Evolutionary conservation across 257 asterid species (phyloP), one percentile per base, ranked within the genome.

Genomic region (Coffea eugenioides): DNA sequence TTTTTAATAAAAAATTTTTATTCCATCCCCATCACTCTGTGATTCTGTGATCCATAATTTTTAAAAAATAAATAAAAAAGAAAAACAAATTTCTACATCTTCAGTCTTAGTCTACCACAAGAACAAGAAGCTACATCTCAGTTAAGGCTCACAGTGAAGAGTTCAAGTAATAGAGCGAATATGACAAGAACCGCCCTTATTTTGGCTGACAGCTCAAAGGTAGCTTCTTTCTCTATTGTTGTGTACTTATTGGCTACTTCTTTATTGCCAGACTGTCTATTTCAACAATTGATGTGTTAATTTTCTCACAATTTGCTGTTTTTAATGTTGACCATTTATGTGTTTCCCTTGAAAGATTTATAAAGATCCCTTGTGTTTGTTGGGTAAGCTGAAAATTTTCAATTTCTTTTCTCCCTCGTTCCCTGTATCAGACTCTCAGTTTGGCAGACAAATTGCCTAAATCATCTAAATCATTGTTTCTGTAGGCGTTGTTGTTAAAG

Each of bases 141-240:
- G 45, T 71, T 25, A 23, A 36, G 69, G 45, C 69, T 43, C 4
- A 36, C 51, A 57, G 77, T 43, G 62, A 61, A 45, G 62, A 4
- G 5, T 36, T 70, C 43, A 51, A 70, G 48, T 56, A 68, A 57
- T 41, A 34, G 76, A 56, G 77, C 14, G 3, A 62, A 62, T 23
- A 34, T 16, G 68, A 21, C 49, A 34, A 25, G 75, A 65, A 25
- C 82, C 79, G 86, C 76, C 75, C 51, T 82, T 77, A 61, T 45
- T 76, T 74, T 77, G 78, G 45, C 54, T 73, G 79, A 65, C 54
- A 75, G 68, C 48, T n/a, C 21, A 80, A 66, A 86, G 89, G 87
- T 84, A 36, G 59, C 61, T 83, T 66, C 80, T 80, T 80, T 69
- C 52, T 27, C 67, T 45, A 1, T 70, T 10, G 67, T 13, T 77